A percentile compares a stretch with the other conserved stretches of the same genome.
phyloP scores from a whole-genome alignment of 2,329 filamentous ascomycete species.

The Fusarium sp. region DNA sequence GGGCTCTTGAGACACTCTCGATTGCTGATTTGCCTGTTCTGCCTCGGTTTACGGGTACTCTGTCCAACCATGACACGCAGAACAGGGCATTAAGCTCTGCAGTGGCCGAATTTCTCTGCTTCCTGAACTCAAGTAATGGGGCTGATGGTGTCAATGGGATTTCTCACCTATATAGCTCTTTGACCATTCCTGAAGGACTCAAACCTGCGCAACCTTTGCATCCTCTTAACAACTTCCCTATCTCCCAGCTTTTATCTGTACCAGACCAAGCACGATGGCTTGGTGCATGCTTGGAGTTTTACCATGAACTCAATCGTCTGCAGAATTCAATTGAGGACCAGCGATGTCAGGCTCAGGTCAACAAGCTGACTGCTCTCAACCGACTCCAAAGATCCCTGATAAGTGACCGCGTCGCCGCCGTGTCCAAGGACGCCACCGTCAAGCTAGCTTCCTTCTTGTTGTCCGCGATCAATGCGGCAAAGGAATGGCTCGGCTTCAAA shows the following conservation, averaged over 20 bases:
- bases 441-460: slow-evolving; percentile 62
- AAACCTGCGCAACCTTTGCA: slow-evolving; percentile 60
- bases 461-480: slow-evolving; percentile 53
- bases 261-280: slow-evolving; percentile 57
- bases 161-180: slow-evolving; percentile 47
- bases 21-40: slow-evolving; percentile 56
- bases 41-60: slow-evolving; percentile 44
- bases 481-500: slow-evolving; percentile 53
- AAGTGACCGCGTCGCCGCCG: slow-evolving; percentile 61
- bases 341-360: slow-evolving; percentile 53
- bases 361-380: slow-evolving; percentile 64
- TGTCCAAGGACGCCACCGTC: slow-evolving; percentile 69
- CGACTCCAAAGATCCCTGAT: slow-evolving; percentile 69
- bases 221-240: slow-evolving; percentile 65
- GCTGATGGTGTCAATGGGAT: slow-evolving; percentile 46
- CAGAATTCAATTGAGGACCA: slow-evolving; percentile 55
- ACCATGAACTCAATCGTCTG: slow-evolving; percentile 55
- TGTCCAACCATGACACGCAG: slow-evolving; percentile 10
- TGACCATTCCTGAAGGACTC: slow-evolving; percentile 40
- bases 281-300: slow-evolving; percentile 61
- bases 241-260: slow-evolving; percentile 57
- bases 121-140: slow-evolving; percentile 48
- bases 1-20: slow-evolving; percentile 59
- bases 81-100: slow-evolving; percentile 11
- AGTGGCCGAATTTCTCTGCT: slow-evolving; percentile 42